Evolutionary conservation across 148 eudicot species (phyloP).

Genomic region (Polygonum maritimum): DNA sequence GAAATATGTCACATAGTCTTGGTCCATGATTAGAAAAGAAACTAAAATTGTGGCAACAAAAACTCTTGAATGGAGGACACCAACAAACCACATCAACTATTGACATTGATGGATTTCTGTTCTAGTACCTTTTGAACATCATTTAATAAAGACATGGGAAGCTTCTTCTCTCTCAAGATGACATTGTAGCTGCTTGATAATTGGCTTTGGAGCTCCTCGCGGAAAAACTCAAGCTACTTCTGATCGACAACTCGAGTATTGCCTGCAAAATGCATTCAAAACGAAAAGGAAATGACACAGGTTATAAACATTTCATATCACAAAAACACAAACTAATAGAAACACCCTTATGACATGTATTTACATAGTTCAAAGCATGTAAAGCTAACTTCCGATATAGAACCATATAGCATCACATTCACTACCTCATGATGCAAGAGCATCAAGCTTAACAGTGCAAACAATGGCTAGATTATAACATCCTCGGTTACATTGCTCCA

Average conservation of each 20-base stretch:
- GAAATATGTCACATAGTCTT: not conserved
- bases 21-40: not conserved
- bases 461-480: not conserved
- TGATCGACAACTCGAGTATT: conserved; percentile 67
- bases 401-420: not conserved
- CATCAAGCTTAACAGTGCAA: not conserved
- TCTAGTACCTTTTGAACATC: conserved; percentile 68
- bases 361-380: not conserved
- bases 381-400: not conserved
- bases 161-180: conserved; percentile 62
- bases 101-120: not conserved
- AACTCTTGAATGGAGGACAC: not conserved
- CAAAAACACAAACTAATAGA: not conserved
- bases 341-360: not conserved
- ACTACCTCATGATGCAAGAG: not conserved
- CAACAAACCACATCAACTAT: not conserved
- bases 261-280: conserved; percentile 24
- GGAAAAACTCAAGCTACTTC: conserved; percentile 74
- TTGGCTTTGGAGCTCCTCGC: conserved; percentile 58
- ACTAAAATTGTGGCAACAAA: not conserved
- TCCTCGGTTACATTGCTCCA: not conserved
- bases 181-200: conserved; percentile 69
- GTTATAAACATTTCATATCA: not conserved
- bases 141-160: conserved; percentile 83
- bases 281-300: not conserved